phyloP scores from a whole-genome alignment of 768 basidiomycete species.

The Cystoderma amianthinum region DNA sequence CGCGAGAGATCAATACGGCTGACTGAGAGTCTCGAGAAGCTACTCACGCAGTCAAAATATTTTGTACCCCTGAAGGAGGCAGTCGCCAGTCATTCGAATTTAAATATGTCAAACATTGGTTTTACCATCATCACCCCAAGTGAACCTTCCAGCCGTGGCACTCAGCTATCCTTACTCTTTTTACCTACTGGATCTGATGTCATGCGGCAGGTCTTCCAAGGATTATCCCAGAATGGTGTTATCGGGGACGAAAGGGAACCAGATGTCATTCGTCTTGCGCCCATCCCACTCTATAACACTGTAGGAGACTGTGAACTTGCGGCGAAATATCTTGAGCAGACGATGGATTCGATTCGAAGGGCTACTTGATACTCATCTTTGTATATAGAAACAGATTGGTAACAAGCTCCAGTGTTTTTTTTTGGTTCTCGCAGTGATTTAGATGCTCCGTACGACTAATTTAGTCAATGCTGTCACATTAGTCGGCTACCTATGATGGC shows the following conservation, averaged over 20 bases:
- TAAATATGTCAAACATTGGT: slow-evolving; percentile 23
- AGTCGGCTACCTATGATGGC: too few species aligned
- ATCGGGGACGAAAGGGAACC: slow-evolving; percentile 90
- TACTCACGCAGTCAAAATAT: slow-evolving; percentile 56
- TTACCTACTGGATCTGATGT: slow-evolving; percentile 49
- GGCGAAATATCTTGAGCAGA: slow-evolving; percentile 57
- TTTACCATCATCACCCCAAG: slow-evolving; percentile 94
- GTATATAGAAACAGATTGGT: too few species aligned
- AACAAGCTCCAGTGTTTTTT: too few species aligned
- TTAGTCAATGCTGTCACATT: too few species aligned
- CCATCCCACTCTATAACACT: slow-evolving; percentile 83
- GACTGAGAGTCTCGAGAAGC: slow-evolving; percentile 63
- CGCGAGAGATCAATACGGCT: slow-evolving; percentile 64
- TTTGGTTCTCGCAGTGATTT: too few species aligned
- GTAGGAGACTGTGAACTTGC: slow-evolving; percentile 70
- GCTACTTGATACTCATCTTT: too few species aligned
- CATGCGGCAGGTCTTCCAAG: slow-evolving; percentile 67
- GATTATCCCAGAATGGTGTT: slow-evolving; percentile 63
- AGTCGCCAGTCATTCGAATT: slow-evolving; percentile 17
- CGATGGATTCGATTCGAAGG: slow-evolving; percentile 27
- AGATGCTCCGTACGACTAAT: too few species aligned
- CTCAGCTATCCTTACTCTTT: slow-evolving; percentile 85
- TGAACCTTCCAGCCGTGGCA: slow-evolving; percentile 62
- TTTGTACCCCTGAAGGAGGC: slow-evolving; percentile 43
- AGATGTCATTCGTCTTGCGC: slow-evolving; percentile 86